Conservation (phyloP, 345 rosid species). For the Camelina sativa region DNA sequence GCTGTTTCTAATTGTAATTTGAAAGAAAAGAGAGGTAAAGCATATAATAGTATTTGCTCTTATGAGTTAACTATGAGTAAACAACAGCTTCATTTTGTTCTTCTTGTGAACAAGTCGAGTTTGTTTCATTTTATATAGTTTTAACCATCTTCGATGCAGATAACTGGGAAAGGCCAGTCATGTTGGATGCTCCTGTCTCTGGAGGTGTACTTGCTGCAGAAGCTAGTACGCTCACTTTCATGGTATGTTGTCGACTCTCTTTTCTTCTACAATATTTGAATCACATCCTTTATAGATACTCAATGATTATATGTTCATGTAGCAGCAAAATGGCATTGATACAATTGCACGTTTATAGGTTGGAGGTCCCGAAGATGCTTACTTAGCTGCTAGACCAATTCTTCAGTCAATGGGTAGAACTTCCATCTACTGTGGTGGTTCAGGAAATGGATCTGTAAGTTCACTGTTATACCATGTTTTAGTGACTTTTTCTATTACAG, state of each 20-base stretch:
- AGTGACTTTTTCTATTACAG: not conserved
- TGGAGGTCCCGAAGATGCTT: conserved; percentile 86
- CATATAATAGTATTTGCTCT: not conserved
- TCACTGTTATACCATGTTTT: conserved; percentile 14
- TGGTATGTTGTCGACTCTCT: conserved; percentile 52
- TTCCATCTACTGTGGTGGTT: conserved; percentile 84
- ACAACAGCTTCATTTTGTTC: not conserved
- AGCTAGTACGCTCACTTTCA: conserved; percentile 85
- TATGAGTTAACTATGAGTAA: not conserved
- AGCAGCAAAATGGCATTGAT: too few species aligned
- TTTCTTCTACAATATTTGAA: conserved; percentile 11
- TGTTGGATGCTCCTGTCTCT: conserved; percentile 99
- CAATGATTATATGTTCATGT: too few species aligned
- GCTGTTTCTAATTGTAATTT: conserved; percentile 62
- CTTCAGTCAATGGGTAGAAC: conserved; percentile 82
- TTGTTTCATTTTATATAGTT: conserved; percentile 19
- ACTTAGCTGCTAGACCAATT: conserved; percentile 67
- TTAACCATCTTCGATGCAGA: conserved; percentile 46
- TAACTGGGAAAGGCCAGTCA: conserved; percentile 65
- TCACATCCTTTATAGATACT: conserved; percentile 16
- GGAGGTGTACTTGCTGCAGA: conserved; percentile 98
- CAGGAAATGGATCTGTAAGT: conserved; percentile 96
- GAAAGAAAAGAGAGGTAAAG: conserved; percentile 66
- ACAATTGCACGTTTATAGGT: conserved; percentile 55
- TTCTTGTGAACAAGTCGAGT: conserved; percentile 7